These are phyloP conservation scores for Trifolium pratense DNA, from an alignment of 306 rosid species.

Conservation along the genomic window DNA sequence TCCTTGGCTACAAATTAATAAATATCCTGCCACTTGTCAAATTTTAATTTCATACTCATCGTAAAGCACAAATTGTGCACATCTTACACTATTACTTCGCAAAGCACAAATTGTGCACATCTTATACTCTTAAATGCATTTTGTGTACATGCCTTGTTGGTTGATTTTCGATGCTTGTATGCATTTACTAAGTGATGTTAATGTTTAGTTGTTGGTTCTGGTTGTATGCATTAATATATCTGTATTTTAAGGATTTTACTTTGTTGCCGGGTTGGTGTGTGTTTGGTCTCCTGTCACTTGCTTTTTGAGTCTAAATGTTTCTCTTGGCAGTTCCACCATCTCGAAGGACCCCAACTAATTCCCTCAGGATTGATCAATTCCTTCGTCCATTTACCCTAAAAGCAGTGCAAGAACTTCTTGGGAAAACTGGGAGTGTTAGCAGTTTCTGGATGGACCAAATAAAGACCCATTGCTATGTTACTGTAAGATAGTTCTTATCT, in stretches of 20 bases:
- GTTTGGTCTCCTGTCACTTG: neutral
- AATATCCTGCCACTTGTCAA: neutral
- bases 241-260: conserved; percentile 4
- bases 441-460: conserved; percentile 99
- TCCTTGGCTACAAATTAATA: neutral
- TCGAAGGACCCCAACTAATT: conserved; percentile 72
- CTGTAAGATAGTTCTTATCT: conserved; percentile 61
- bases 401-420: conserved; percentile 94
- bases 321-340: conserved; percentile 84
- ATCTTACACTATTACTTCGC: neutral
- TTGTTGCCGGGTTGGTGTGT: neutral
- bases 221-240: conserved; percentile 11
- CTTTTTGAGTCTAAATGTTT: conserved; percentile 32
- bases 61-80: conserved; percentile 7
- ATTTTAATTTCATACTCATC: conserved; percentile 8
- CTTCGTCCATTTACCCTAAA: conserved; percentile 96
- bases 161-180: neutral
- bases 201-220: conserved; percentile 6
- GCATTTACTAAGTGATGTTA: conserved; percentile 6
- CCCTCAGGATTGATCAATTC: conserved; percentile 83
- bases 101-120: conserved; percentile 9
- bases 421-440: conserved; percentile 75
- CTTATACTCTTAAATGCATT: neutral
- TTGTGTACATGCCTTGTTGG: neutral
- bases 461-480: conserved; percentile 97